Evolutionary conservation across 805 yeast genomes (phyloP).

Genomic region (Teunomyces lycoperdinae): DNA sequence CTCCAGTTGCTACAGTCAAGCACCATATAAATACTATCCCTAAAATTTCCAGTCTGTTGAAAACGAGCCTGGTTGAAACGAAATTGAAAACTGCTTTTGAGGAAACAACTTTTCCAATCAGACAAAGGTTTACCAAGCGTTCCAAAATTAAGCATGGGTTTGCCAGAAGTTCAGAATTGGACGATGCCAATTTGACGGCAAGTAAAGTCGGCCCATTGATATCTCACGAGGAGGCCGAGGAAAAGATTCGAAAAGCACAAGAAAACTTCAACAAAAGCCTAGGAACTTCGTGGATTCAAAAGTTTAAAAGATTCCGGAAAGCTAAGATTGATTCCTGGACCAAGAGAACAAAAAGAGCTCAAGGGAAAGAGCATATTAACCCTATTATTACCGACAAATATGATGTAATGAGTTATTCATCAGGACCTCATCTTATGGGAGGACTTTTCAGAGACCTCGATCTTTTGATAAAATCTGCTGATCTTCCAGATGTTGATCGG

Average conservation of each 20-base stretch:
- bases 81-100: neutral
- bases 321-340: slow-evolving; percentile 25
- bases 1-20: neutral
- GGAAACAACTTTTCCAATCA: neutral
- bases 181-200: neutral
- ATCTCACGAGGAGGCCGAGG: slow-evolving; percentile 25
- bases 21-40: neutral
- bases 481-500: slow-evolving; percentile 33
- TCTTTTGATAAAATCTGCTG: slow-evolving; percentile 24
- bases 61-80: neutral
- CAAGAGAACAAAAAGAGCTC: slow-evolving; percentile 21
- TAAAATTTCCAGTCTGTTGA: slow-evolving; percentile 4
- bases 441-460: slow-evolving; percentile 30
- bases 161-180: neutral
- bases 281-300: slow-evolving; percentile 34
- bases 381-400: slow-evolving; percentile 30
- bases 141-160: neutral
- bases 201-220: neutral
- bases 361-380: slow-evolving; percentile 35
- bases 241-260: slow-evolving; percentile 24
- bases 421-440: slow-evolving; percentile 33
- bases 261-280: slow-evolving; percentile 23
- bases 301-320: slow-evolving; percentile 24
- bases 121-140: neutral
- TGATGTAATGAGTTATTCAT: slow-evolving; percentile 31